These are phyloP conservation scores for Citrus mangshanensis DNA, from an alignment of 345 rosid genomes.

Conservation along the genomic window DNA sequence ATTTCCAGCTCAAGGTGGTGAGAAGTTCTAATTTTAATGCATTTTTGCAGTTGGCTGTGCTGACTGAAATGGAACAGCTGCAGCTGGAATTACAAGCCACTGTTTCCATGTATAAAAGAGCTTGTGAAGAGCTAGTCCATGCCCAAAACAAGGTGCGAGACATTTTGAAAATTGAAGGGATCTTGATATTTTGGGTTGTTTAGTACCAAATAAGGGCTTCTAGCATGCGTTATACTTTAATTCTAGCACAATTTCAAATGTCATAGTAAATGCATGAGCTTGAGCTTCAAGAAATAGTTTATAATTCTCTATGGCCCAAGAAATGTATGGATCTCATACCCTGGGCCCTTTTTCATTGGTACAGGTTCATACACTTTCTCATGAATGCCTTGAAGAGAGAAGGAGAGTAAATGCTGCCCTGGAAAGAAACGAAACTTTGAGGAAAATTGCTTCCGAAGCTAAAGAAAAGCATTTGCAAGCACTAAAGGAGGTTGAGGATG, in stretches of 20 bases:
- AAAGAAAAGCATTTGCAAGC: conserved; percentile 63
- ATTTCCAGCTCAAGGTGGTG: conserved; percentile 1
- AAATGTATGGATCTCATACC: not conserved
- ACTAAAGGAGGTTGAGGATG: conserved; percentile 64
- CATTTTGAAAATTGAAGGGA: not conserved
- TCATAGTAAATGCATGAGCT: not conserved
- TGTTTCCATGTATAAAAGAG: conserved; percentile 57
- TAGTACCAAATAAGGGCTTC: not conserved
- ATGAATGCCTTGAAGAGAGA: conserved; percentile 65
- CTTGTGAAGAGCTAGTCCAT: conserved; percentile 72
- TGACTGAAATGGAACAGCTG: conserved; percentile 62
- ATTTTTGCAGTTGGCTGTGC: conserved; percentile 46
- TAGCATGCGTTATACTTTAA: not conserved
- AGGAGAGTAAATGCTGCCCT: conserved; percentile 53
- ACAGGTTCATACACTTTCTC: conserved; percentile 66
- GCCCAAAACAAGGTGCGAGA: conserved; percentile 63
- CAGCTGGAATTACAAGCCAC: conserved; percentile 60
- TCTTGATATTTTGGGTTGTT: not conserved
- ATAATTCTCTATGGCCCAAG: not conserved
- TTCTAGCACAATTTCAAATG: not conserved
- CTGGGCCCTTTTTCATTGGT: not conserved
- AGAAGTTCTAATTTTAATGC: not conserved
- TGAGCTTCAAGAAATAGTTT: not conserved
- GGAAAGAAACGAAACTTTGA: conserved; percentile 63
- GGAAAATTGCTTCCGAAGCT: conserved; percentile 66